Evolutionary conservation across 139 green algal species (phyloP), one percentile per base, ranked within the genome.

Genomic region (Asterochloris sp.): DNA sequence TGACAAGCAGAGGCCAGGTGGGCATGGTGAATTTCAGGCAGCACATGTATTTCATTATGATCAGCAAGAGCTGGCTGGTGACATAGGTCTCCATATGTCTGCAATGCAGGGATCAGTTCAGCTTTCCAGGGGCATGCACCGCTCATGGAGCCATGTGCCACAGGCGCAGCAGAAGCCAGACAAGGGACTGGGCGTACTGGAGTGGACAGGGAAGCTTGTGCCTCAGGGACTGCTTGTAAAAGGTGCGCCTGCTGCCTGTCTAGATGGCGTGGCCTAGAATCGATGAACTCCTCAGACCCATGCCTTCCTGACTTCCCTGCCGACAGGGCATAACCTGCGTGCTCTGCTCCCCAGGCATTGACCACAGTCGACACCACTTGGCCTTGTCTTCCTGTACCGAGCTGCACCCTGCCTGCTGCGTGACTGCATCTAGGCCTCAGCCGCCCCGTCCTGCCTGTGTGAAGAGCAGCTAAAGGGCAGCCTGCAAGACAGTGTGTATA

Each of bases 181-280:
- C 75, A 85, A 82, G 47, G 89, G 89, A 1, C 64, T 92, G 17
- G 54, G 86, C 0, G 13, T 97, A 8, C 87, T 97, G 19, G 94
- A 97, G 27, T 93, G 88, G 92, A 91, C 89, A 0, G 91, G 90
- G 12, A 84, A 77, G 15, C 29, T 97, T 12, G 67, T 97, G 9
- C 93, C 94, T 0, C 94, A 97, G 77, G 90, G 93, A 14, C 61
- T 88, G 73, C 80, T 97, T 9, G 94, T 97, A 6, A 91, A 90
- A 82, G 85, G 85, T 89, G 62, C 13, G 54, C 24, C 12, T 62
- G 17, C 66, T 24, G 66, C 66, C 21, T 71, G 4, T 26, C 66
- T 71, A 71, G 66, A 21, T 71, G 66, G 19, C 21, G 17, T 71
- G 21, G 19, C 66, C 17, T 24, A 69, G 17, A 24, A 2, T 71